Evolutionary conservation across 108 stramenopile genomes (phyloP), one percentile per base, ranked within the genome.

Genomic region (Bacterosira constricta): DNA sequence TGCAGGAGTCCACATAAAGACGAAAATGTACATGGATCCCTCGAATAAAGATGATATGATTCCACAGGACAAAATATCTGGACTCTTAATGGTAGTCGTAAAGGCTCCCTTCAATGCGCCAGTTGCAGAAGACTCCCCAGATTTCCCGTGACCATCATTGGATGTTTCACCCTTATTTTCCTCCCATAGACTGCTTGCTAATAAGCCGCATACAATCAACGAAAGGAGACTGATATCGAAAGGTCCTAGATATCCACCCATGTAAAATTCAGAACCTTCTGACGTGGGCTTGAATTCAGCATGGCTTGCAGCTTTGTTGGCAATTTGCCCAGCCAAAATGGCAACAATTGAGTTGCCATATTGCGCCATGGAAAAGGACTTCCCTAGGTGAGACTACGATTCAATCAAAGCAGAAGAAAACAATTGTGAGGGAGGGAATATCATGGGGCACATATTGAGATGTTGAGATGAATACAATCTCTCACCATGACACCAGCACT

Each of bases 1-100:
- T 0, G 93, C 85, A 4, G 98, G 98, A 2, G 97, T 97, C 98
- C 98, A 99, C 94, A 95, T 86, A 73, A 98, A 97, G 27, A 99
- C 96, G 73, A 97, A 99, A 60, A 96, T 89, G 81, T 96, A 97
- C 88, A 87, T 87, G 64, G 82, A 83, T 46, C 95, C 97, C 74
- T 99, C 98, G 80, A 98, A 99, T 15, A 97, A 68, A 27, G 88
- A 86, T 13, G 91, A 93, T 34, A 96, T 93, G 23, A 90, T 72
- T 10, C 92, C 92, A 69, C 88, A 90, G 36, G 96, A 81, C 36
- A 94, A 45, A 36, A 99, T 84, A 6, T 94, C 85, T 8, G 81
- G 72, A 55, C 84, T 91, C 7, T 75, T 65, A 26, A 86, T 58
- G 17, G 96, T 85, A 1, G 84, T 67, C 0, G 47, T 31, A 44